phyloP scores from a whole-genome alignment of 164 flowering plant species.

The Vitis labrusca region DNA sequence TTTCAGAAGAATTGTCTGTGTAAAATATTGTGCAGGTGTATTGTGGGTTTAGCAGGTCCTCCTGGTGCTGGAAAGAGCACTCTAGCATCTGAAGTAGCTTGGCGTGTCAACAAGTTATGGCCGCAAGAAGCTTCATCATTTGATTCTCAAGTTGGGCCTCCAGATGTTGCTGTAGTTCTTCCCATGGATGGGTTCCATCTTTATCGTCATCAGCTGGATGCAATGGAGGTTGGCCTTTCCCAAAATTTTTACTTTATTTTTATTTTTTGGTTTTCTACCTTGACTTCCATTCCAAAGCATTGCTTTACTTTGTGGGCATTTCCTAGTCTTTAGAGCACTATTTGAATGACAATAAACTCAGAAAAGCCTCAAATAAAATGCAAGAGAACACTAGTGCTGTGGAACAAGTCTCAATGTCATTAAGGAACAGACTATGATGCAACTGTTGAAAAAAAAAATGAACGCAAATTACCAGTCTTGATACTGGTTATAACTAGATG shows the following conservation, averaged over 20 bases:
- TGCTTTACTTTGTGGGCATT: background rate
- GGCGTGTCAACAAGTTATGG: constrained; percentile 70
- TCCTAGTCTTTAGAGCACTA: background rate
- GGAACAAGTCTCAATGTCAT: background rate
- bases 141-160: constrained; percentile 55
- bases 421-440: background rate
- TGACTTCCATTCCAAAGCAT: background rate
- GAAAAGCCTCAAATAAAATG: background rate
- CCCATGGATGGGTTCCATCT: constrained; percentile 99
- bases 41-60: constrained; percentile 91
- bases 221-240: constrained; percentile 71
- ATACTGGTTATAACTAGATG: no score
- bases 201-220: constrained; percentile 82
- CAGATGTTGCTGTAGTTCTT: constrained; percentile 71
- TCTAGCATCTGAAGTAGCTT: constrained; percentile 71
- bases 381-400: background rate
- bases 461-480: no score
- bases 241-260: background rate
- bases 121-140: constrained; percentile 53
- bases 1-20: background rate
- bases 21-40: constrained; percentile 41
- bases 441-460: background rate
- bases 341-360: background rate
- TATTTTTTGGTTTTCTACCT: background rate
- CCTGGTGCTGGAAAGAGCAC: constrained; percentile 98